Evolutionary conservation across 2,329 filamentous ascomycete species (phyloP).

Genomic region (Fusarium annulatum): DNA sequence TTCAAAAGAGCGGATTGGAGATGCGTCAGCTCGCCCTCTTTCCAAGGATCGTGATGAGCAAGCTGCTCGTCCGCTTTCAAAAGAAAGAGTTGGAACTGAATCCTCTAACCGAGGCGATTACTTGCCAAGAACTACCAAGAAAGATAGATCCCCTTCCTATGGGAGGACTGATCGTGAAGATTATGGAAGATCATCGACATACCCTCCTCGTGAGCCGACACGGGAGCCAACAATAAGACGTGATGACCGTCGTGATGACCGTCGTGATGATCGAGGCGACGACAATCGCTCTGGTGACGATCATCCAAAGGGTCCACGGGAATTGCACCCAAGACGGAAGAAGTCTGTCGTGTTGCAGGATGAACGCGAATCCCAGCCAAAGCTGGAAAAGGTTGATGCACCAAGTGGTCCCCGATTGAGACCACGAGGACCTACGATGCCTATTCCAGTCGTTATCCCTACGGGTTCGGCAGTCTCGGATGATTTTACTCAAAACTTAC

Average conservation of each 20-base stretch:
- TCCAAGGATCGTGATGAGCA: slow-evolving; percentile 49
- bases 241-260: slow-evolving; percentile 30
- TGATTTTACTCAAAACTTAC: slow-evolving; percentile 30
- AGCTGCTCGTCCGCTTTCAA: slow-evolving; percentile 47
- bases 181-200: slow-evolving; percentile 20
- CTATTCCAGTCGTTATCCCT: slow-evolving; percentile 48
- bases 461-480: slow-evolving; percentile 31
- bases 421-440: slow-evolving; percentile 50
- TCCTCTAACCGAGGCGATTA: slow-evolving; percentile 43
- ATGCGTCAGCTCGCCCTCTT: slow-evolving; percentile 41
- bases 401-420: slow-evolving; percentile 46
- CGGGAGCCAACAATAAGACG: slow-evolving; percentile 26
- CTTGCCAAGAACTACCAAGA: slow-evolving; percentile 44
- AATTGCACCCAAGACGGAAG: slow-evolving; percentile 47
- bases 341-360: slow-evolving; percentile 53
- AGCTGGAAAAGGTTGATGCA: slow-evolving; percentile 40
- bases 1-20: slow-evolving; percentile 48
- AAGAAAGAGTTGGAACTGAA: slow-evolving; percentile 42
- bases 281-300: slow-evolving; percentile 56
- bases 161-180: slow-evolving; percentile 41
- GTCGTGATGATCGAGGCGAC: slow-evolving; percentile 45
- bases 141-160: slow-evolving; percentile 48
- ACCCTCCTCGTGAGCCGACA: slow-evolving; percentile 20
- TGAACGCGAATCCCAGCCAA: slow-evolving; percentile 43
- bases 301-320: slow-evolving; percentile 45